A percentile compares a stretch with the other conserved stretches of the same genome.
Conservation (phyloP, 306 rosid genomes). For the Prunus salicina region DNA sequence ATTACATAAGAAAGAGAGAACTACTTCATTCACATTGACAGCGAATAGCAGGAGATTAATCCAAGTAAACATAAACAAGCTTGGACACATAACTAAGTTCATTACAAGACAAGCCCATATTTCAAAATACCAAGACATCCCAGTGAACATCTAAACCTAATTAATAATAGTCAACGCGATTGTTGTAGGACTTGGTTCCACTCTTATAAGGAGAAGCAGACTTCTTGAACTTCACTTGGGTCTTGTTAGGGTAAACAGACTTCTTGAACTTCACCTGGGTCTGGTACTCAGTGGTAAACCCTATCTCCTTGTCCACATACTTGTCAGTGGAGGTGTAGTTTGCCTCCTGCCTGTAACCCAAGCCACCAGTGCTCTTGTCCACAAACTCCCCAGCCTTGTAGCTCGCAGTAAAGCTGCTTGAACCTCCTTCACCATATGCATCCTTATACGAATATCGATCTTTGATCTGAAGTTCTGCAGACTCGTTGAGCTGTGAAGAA, state of each 20-base stretch:
- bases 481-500: neutral
- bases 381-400: neutral
- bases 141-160: neutral
- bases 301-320: neutral
- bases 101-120: neutral
- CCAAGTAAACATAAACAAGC: neutral
- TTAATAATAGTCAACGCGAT: neutral
- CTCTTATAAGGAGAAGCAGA: no score
- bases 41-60: neutral
- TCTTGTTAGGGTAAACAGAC: slow-evolving; percentile 11
- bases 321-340: neutral
- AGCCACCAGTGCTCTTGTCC: neutral
- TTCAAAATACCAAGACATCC: neutral
- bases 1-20: neutral
- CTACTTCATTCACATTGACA: neutral
- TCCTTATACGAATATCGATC: neutral
- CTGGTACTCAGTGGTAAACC: neutral
- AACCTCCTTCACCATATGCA: neutral
- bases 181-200: neutral
- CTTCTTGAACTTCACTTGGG: neutral
- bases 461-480: neutral
- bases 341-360: neutral
- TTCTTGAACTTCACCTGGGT: slow-evolving; percentile 2
- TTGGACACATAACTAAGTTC: neutral
- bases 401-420: neutral